Evolutionary conservation across 176 grass and related monocot genomes (phyloP).

Genomic region (Pharus latifolius): DNA sequence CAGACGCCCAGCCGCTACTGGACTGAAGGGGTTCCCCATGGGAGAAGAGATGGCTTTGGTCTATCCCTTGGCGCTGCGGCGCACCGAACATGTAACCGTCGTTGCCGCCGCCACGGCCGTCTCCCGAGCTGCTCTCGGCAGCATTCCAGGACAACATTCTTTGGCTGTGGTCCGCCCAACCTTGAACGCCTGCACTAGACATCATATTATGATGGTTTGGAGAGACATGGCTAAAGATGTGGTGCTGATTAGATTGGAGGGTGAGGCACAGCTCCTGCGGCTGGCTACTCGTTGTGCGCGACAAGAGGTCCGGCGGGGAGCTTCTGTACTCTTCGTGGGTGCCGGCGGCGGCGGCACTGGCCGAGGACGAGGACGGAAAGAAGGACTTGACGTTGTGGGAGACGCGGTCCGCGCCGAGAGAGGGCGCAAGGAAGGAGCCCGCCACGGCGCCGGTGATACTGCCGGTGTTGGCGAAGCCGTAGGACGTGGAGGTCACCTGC

Average conservation of each 20-base stretch:
- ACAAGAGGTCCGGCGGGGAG: conserved; percentile 59
- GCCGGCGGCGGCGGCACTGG: conserved; percentile 13
- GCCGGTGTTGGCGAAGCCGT: conserved; percentile 25
- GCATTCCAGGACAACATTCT: conserved; percentile 62
- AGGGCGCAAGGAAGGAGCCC: conserved; percentile 54
- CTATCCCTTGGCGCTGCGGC: conserved; percentile 43
- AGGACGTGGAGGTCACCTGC: conserved; percentile 45
- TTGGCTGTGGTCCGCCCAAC: conserved; percentile 45
- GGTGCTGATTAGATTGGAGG: conserved; percentile 83
- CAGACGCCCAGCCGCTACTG: conserved; percentile 54
- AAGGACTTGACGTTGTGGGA: conserved; percentile 84
- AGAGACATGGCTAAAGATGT: conserved; percentile 49
- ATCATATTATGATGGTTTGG: conserved; percentile 40
- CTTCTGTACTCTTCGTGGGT: conserved; percentile 55
- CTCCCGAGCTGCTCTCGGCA: conserved; percentile 20
- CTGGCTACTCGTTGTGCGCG: conserved; percentile 43
- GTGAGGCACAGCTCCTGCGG: conserved; percentile 84
- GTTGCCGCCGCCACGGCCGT: conserved; percentile 17
- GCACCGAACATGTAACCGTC: conserved; percentile 43
- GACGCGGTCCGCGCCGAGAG: conserved; percentile 44
- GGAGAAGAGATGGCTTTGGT: conserved; percentile 67
- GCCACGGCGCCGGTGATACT: conserved; percentile 9
- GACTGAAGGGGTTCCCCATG: conserved; percentile 99
- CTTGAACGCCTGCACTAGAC: conserved; percentile 33
- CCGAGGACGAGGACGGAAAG: conserved; percentile 61